phyloP scores from a whole-genome alignment of 805 yeast genomes.

The Starmerella floricola region DNA sequence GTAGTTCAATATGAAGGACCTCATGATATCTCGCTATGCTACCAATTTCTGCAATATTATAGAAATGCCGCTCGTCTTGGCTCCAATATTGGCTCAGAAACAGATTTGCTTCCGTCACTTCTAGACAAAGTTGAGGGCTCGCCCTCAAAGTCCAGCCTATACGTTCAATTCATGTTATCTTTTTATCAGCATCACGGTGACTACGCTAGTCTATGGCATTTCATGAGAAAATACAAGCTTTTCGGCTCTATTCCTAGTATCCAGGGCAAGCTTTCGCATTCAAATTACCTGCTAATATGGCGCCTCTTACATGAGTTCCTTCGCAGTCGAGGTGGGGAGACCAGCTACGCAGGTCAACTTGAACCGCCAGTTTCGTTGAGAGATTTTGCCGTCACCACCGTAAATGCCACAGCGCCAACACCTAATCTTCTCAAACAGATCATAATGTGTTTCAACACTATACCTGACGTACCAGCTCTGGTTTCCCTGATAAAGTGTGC shows the following conservation, averaged over 20 bases:
- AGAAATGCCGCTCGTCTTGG: neutral
- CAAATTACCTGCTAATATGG: conserved; percentile 1
- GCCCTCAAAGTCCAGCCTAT: neutral
- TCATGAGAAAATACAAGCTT: neutral
- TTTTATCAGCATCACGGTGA: neutral
- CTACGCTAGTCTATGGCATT: neutral
- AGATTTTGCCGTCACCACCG: neutral
- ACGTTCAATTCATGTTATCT: conserved; percentile 10
- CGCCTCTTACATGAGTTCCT: neutral
- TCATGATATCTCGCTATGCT: conserved; percentile 5
- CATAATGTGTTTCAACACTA: neutral
- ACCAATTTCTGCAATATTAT: neutral
- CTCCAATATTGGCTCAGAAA: neutral
- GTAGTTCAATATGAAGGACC: neutral
- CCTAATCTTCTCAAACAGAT: conserved; percentile 1
- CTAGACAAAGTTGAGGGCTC: neutral
- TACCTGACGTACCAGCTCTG: conserved; percentile 8
- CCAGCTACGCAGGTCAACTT: too few species aligned
- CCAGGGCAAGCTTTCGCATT: neutral
- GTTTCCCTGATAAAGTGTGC: conserved; percentile 6
- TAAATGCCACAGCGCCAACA: neutral
- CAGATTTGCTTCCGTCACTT: neutral
- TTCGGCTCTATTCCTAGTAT: neutral
- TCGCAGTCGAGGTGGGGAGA: too few species aligned
- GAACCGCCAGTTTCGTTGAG: conserved; percentile 2